Evolutionary conservation across 129 eudicot genomes (phyloP), one percentile per base, ranked within the genome.

Genomic region (Centrapalus pauciflorus): DNA sequence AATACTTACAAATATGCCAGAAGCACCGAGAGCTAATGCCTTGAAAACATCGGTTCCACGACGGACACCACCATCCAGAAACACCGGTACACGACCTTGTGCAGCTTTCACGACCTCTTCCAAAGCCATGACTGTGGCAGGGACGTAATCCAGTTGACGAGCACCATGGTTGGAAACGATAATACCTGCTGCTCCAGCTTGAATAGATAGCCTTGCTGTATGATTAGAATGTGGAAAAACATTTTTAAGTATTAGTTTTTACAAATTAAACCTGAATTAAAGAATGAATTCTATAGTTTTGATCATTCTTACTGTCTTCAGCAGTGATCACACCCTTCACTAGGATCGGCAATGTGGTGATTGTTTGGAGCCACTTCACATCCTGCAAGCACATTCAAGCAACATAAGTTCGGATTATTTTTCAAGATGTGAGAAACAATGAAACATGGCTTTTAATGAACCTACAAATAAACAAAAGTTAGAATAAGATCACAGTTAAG

Each of bases 21-120:
- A 67, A 55, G 98, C 98, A 69, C 98, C 98, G 20, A 92, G 95
- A 38, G 98, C 98, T 59, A 92, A 68, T 17, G 98, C 98, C 83
- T 92, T 92, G 69, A 92, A 92, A 69, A 92, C 96, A 76, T 92
- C 98, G 11, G 98, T 92, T 52, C 98, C 98, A 66, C 98, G 96
- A 1, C 98, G 86, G 40, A 92, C 95, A 8, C 98, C 98, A 33
- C 98, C 98, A 67, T 92, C 98, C 55, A 92, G 69, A 80, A 92
- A 88, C 41, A 92, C 98, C 0, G 98, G 98, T 0, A 88, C 83
- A 3, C 89, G 91, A 24, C 98, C 96, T 81, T 88, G 91, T 65
- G 90, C 96, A 26, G 96, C 98, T 80, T 88, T 91, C 68, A 88
- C 98, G 7, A 88, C 96, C 89, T 88, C 96, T 80, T 88, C 96